Conservation (phyloP, 129 eudicot species). For the Pittosporum tobira region DNA sequence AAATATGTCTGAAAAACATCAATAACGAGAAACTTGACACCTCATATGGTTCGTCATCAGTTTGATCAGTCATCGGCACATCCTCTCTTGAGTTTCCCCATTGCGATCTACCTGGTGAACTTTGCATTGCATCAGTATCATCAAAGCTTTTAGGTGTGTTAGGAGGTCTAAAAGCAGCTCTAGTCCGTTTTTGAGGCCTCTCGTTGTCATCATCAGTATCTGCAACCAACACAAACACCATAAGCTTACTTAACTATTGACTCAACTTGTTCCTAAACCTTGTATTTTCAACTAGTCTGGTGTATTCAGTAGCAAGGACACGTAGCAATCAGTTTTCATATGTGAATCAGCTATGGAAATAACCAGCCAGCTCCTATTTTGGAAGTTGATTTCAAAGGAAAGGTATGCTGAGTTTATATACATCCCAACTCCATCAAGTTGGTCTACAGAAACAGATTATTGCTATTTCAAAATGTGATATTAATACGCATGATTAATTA, state of each 20-base stretch:
- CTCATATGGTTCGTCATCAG: constrained; percentile 74
- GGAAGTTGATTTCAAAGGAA: too few relatives aligned
- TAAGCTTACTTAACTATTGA: not conserved
- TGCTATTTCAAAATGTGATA: too few relatives aligned
- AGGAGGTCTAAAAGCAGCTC: constrained; percentile 68
- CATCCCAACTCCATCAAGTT: too few relatives aligned
- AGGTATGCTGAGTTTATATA: too few relatives aligned
- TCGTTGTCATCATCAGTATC: constrained; percentile 79
- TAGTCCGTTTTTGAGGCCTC: constrained; percentile 78
- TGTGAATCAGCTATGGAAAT: not conserved
- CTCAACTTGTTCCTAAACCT: not conserved
- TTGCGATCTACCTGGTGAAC: constrained; percentile 66
- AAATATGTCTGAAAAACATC: constrained; percentile 6
- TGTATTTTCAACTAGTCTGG: not conserved
- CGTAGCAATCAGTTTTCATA: not conserved
- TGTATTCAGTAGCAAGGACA: not conserved
- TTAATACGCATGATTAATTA: too few relatives aligned
- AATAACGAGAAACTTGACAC: constrained; percentile 24
- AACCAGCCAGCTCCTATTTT: not conserved
- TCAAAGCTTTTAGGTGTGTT: constrained; percentile 38
- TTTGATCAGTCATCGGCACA: constrained; percentile 72
- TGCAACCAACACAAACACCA: constrained; percentile 27
- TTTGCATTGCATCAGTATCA: constrained; percentile 62
- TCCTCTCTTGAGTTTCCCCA: constrained; percentile 58
- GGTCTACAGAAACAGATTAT: too few relatives aligned